Base-by-base conservation (phyloP, 306 rosid genomes). In the Clitoria ternatea region DNA sequence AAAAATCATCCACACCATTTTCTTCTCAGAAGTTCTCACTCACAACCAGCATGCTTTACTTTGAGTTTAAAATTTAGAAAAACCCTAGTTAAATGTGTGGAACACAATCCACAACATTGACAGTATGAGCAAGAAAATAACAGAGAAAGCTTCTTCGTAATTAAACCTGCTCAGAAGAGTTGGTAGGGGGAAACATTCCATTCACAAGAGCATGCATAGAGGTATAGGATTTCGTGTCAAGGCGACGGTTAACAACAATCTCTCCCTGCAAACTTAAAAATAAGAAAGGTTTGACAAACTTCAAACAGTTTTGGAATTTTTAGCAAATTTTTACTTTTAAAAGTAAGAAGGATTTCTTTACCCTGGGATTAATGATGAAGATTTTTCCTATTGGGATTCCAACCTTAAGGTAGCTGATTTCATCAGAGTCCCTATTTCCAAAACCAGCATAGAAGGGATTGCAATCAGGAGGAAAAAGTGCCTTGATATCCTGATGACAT, bases 361-460 rank as follows among this genome's bases (percentile, higher is more conserved):
- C 99, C 99, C 75, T 89, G 75, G 96, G 96, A 79, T 95, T 95
- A 72, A 91, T 87, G 40, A 84, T 91, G 92, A 95, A 95, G 53
- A 95, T 89, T 77, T 95, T 95, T 66, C 99, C 99, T 61, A 54
- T 61, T 3, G 97, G 99, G 48, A 95, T 89, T 83, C 99, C 99
- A 75, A 91, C 97, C 75, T 82, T 91, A 33, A 87, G 86, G 84
- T 95, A 95, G 87, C 99, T 95, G 77, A 95, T 60, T 80, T 95
- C 99, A 68, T 95, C 99, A 4, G 97, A 91, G 67, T 91, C 89
- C 81, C 99, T 87, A 83, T 95, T 91, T 79, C 99, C 97, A 75
- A 95, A 95, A 55, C 99, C 99, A 77, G 99, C 97, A 75, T 95
- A 95, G 86, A 95, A 95, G 1, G 99, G 99, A 79, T 83, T 86